Conservation (phyloP, 139 green algal genomes). For the Picocystis salinarum region DNA sequence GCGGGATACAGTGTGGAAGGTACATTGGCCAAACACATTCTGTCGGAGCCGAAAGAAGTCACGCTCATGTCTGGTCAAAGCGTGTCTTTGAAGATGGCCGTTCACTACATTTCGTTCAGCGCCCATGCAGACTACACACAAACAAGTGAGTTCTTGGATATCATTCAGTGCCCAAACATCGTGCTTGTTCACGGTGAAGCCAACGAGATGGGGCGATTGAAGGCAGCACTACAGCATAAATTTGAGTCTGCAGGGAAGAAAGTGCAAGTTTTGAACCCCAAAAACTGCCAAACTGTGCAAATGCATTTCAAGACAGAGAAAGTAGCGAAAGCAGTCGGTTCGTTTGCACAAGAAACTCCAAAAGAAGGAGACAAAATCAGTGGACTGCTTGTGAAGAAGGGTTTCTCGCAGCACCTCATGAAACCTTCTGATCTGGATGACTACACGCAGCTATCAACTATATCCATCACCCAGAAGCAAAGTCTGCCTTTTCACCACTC, state of each 20-base stretch:
- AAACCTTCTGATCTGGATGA: slow-evolving; percentile 55
- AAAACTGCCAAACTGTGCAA: slow-evolving; percentile 30
- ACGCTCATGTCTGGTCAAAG: slow-evolving; percentile 17
- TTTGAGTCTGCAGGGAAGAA: slow-evolving; percentile 13
- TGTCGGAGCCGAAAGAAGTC: slow-evolving; percentile 55
- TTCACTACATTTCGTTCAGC: slow-evolving; percentile 91
- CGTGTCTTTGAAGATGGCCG: slow-evolving; percentile 56
- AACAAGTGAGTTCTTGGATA: slow-evolving; percentile 77
- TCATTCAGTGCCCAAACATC: slow-evolving; percentile 60
- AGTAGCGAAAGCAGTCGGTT: slow-evolving; percentile 16
- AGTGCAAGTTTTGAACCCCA: slow-evolving; percentile 39
- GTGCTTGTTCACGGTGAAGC: slow-evolving; percentile 92
- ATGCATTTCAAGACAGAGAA: slow-evolving; percentile 22
- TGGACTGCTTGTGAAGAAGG: slow-evolving; percentile 44
- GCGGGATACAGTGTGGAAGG: slow-evolving; percentile 91
- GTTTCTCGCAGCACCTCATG: slow-evolving; percentile 39
- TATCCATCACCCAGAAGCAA: slow-evolving; percentile 59
- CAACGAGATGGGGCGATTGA: slow-evolving; percentile 61
- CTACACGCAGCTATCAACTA: slow-evolving; percentile 59
- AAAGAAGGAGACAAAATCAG: slow-evolving; percentile 12
- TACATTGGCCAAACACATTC: slow-evolving; percentile 82
- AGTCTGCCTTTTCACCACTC: slow-evolving; percentile 32
- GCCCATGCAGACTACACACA: slow-evolving; percentile 95
- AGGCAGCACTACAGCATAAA: slow-evolving; percentile 34
- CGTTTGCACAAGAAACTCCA: background rate